Evolutionary conservation across 2,329 filamentous ascomycete genomes (phyloP), one percentile per base, ranked within the genome.

Genomic region (Chrysoporthe deuterocubensis): DNA sequence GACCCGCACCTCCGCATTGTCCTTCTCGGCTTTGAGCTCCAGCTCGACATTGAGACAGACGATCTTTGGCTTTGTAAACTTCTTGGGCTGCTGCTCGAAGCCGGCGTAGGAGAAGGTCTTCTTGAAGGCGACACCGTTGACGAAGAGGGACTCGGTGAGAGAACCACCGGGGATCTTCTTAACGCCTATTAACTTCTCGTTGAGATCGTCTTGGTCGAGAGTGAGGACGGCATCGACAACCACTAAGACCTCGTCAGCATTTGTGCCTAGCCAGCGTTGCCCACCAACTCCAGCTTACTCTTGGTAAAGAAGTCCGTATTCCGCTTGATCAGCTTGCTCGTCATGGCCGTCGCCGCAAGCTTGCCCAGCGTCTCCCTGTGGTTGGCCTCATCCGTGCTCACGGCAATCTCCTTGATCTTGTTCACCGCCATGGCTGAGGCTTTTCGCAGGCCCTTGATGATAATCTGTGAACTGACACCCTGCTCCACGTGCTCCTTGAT

Each of bases 71-170:
- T 97, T 89, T 78, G 87, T 89, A 85, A 99, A 98, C 8, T 88
- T 90, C 83, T 99, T 99, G 73, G 96, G 96, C 83, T 99, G 96
- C 83, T 99, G 96, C 83, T 99, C 96, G 82, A 99, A 99, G 77
- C 96, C 96, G 74, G 96, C 96, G 78, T 99, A 99, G 63, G 95
- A 94, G 81, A 99, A 99, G 5, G 96, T 99, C 89, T 99, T 99
- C 86, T 98, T 98, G 87, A 99, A 99, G 46, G 96, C 95, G 71
- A 99, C 96, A 77, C 96, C 96, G 79, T 98, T 96, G 77, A 99
- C 92, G 81, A 98, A 98, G 52, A 97, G 88, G 2, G 95, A 97
- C 71, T 98, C 96, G 76, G 97, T 96, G 43, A 99, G 88, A 48
- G 93, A 97, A 79, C 96, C 96, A 76, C 96, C 96, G 50, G 94